These are phyloP conservation scores for Kwoniella dendrophila DNA, from an alignment of 768 basidiomycete species.

Conservation along the genomic window DNA sequence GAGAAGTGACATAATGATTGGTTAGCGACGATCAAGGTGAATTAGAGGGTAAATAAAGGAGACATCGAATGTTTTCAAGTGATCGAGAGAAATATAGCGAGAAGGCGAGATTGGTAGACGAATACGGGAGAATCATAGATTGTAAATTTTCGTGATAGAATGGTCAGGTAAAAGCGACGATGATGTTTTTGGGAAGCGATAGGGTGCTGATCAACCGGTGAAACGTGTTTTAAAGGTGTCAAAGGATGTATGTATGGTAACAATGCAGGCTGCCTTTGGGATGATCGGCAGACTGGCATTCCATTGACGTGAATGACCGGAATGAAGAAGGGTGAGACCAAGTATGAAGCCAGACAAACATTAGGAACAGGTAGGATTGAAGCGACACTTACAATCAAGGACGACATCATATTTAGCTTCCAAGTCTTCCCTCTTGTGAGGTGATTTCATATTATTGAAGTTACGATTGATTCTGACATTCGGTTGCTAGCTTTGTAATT, in stretches of 20 bases:
- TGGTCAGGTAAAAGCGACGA: neutral
- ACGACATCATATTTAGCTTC: constrained; percentile 54
- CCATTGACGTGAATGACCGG: no score
- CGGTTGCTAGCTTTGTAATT: neutral
- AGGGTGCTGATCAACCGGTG: constrained; percentile 5
- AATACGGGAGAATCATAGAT: neutral
- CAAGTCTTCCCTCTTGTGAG: constrained; percentile 41
- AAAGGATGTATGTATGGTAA: neutral
- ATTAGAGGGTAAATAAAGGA: neutral
- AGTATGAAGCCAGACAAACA: neutral
- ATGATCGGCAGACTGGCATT: neutral
- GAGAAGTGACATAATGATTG: constrained; percentile 10
- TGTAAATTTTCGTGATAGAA: neutral
- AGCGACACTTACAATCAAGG: constrained; percentile 48
- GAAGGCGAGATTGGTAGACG: no score
- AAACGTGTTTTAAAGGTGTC: constrained; percentile 5
- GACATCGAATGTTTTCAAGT: neutral
- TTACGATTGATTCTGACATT: neutral
- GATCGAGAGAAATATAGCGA: no score
- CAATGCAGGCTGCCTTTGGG: neutral
- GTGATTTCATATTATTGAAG: constrained; percentile 14
- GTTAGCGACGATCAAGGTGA: constrained; percentile 2
- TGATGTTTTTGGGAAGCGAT: neutral
- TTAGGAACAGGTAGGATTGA: neutral
- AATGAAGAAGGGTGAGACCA: neutral